phyloP scores from a whole-genome alignment of 306 rosid genomes.

The Adenanthera pavonina region DNA sequence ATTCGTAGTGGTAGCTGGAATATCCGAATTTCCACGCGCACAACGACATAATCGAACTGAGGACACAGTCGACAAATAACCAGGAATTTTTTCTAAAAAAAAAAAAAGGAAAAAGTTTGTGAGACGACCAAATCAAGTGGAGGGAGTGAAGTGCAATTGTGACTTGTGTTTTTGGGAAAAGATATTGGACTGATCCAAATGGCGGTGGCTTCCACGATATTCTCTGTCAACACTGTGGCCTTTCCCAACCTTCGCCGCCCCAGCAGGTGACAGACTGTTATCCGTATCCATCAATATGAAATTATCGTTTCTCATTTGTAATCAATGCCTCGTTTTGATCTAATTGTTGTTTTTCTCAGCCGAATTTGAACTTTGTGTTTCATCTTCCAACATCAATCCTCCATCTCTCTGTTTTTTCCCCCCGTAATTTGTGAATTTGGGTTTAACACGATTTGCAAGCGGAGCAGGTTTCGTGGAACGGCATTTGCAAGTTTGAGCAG shows the following conservation, averaged over 20 bases:
- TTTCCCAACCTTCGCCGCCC: conserved; percentile 51
- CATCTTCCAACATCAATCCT: background rate
- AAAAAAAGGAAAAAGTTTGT: background rate
- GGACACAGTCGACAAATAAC: conserved; percentile 24
- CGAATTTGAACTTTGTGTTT: background rate
- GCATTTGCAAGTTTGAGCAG: conserved; percentile 64
- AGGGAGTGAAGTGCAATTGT: background rate
- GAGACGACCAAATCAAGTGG: background rate
- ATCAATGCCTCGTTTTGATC: background rate
- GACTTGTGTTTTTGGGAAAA: background rate
- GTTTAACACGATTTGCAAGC: background rate
- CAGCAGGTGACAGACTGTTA: conserved; percentile 48
- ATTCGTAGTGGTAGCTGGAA: conserved; percentile 8
- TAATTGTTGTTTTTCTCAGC: background rate
- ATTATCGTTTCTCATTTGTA: background rate
- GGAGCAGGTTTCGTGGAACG: conserved; percentile 53
- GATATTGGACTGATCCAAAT: conserved; percentile 26
- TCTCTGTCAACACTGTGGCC: conserved; percentile 51
- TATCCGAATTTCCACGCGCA: conserved; percentile 39
- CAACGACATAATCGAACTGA: conserved; percentile 9
- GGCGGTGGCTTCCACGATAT: conserved; percentile 60
- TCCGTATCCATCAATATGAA: background rate
- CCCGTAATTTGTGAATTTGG: background rate
- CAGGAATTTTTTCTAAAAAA: background rate
- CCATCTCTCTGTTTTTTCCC: background rate